These are phyloP conservation scores for Suhomyces sp. DNA, from an alignment of 805 yeast species.

Conservation along the genomic window DNA sequence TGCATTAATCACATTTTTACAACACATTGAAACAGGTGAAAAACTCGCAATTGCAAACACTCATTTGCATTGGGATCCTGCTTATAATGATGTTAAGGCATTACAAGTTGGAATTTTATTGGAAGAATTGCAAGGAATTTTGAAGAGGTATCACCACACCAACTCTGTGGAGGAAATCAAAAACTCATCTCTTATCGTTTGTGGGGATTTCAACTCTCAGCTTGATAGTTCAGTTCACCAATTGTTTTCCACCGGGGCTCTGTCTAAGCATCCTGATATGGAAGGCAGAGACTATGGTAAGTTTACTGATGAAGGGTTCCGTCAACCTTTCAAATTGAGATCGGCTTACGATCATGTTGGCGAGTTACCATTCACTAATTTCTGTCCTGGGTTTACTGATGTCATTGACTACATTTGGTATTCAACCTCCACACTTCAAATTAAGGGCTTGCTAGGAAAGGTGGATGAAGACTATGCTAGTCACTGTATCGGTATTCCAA, in stretches of 20 bases:
- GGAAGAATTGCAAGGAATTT: slow-evolving; percentile 75
- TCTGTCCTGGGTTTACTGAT: slow-evolving; percentile 89
- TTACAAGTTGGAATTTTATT: slow-evolving; percentile 90
- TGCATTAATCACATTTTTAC: slow-evolving; percentile 73
- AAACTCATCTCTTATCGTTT: slow-evolving; percentile 73
- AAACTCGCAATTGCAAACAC: slow-evolving; percentile 78
- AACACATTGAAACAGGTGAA: slow-evolving; percentile 70
- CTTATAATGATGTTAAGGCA: slow-evolving; percentile 90
- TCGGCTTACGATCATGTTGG: slow-evolving; percentile 83
- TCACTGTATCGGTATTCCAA: slow-evolving; percentile 88
- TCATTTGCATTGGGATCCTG: slow-evolving; percentile 98
- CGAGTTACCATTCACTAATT: slow-evolving; percentile 92
- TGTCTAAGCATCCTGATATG: slow-evolving; percentile 76
- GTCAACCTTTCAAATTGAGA: slow-evolving; percentile 74
- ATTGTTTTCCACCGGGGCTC: slow-evolving; percentile 76
- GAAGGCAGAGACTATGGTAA: slow-evolving; percentile 87
- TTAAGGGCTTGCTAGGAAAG: slow-evolving; percentile 81
- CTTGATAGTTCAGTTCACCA: slow-evolving; percentile 89
- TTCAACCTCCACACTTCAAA: slow-evolving; percentile 74
- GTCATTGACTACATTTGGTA: slow-evolving; percentile 96
- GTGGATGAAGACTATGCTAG: slow-evolving; percentile 75
- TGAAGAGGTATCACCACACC: slow-evolving; percentile 48
- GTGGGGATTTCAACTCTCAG: slow-evolving; percentile 95
- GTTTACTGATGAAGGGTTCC: slow-evolving; percentile 85
- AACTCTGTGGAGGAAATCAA: slow-evolving; percentile 49